phyloP scores from a whole-genome alignment of 2,329 filamentous ascomycete species.

The Colletotrichum graminicola region DNA sequence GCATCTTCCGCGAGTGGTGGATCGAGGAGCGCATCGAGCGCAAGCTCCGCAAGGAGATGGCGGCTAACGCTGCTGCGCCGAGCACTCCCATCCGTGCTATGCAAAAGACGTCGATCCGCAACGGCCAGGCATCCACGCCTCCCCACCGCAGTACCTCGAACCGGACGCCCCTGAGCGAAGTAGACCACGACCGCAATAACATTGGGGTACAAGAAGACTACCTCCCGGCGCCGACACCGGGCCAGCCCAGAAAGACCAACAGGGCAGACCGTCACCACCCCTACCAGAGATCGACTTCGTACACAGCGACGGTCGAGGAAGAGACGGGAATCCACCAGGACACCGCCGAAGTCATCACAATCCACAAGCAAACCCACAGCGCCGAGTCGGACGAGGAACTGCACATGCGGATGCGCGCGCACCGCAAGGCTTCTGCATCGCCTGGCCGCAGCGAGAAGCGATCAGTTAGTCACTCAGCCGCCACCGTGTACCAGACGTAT shows the following conservation, averaged over 20 bases:
- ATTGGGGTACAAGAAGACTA: conserved; percentile 86
- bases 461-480: conserved; percentile 82
- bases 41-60: conserved; percentile 71
- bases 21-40: conserved; percentile 86
- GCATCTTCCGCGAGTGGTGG: conserved; percentile 99
- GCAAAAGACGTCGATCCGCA: conserved; percentile 70
- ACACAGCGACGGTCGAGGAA: conserved; percentile 59
- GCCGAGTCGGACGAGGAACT: conserved; percentile 85
- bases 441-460: conserved; percentile 74
- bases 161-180: conserved; percentile 91
- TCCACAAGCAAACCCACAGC: conserved; percentile 71
- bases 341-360: conserved; percentile 71
- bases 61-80: conserved; percentile 62
- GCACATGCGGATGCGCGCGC: conserved; percentile 79
- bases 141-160: conserved; percentile 82
- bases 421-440: conserved; percentile 73
- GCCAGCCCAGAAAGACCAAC: conserved; percentile 91
- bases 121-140: conserved; percentile 80
- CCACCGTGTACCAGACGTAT: conserved; percentile 70
- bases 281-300: conserved; percentile 70
- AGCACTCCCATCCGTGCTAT: conserved; percentile 73
- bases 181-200: conserved; percentile 82
- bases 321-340: conserved; percentile 67
- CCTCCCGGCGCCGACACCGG: conserved; percentile 92
- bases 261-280: conserved; percentile 82